A percentile compares a stretch with the other conserved stretches of the same genome.
These are phyloP conservation scores for Yarrowia galli DNA, from an alignment of 1,139 yeast genomes.

Conservation along the genomic window DNA sequence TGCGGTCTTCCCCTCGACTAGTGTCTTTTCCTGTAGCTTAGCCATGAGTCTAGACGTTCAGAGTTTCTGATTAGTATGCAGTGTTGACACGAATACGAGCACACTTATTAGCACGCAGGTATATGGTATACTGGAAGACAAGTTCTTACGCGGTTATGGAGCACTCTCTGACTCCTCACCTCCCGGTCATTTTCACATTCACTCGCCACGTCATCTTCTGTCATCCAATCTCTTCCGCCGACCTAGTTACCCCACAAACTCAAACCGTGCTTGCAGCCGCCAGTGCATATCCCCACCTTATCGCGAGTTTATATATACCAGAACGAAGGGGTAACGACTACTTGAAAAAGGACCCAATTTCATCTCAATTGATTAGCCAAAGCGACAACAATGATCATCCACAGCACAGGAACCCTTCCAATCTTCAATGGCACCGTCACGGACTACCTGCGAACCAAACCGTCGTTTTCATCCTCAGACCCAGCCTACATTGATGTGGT, in stretches of 20 bases:
- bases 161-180: too few relatives aligned
- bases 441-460: conserved; percentile 20
- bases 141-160: too few relatives aligned
- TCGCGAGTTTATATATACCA: conserved; percentile 14
- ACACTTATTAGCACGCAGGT: too few relatives aligned
- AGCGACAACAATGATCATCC: conserved; percentile 5
- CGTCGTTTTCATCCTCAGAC: background rate
- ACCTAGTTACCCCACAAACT: background rate
- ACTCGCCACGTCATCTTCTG: too few relatives aligned
- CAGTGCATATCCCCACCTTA: conserved; percentile 23
- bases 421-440: conserved; percentile 22
- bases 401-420: conserved; percentile 5
- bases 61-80: background rate
- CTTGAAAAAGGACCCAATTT: too few relatives aligned
- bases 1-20: conserved; percentile 8
- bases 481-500: conserved; percentile 45
- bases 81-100: background rate
- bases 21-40: too few relatives aligned
- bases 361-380: background rate
- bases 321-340: too few relatives aligned
- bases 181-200: too few relatives aligned
- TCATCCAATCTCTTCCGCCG: too few relatives aligned
- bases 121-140: too few relatives aligned
- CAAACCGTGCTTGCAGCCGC: background rate
- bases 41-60: too few relatives aligned